A percentile compares a stretch with the other conserved stretches of the same genome.
phyloP scores from a whole-genome alignment of 2,329 filamentous ascomycete species.

The Botrytis cinerea region DNA sequence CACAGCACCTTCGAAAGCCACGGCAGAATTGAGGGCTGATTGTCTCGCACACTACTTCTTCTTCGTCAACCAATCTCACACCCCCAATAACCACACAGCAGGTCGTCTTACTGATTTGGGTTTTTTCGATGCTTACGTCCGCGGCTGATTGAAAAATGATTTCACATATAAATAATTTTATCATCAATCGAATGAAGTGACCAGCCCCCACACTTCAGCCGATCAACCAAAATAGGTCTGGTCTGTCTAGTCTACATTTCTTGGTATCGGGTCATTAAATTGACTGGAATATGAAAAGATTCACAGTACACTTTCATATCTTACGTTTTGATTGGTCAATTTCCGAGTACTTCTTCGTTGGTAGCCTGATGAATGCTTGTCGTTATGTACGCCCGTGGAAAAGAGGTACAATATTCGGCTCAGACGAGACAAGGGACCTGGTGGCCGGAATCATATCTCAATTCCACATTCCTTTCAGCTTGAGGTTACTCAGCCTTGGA shows the following conservation, averaged over 20 bases:
- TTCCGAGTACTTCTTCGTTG: conserved; percentile 11
- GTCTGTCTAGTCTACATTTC: background rate
- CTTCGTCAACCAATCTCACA: conserved; percentile 3
- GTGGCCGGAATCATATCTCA: conserved; percentile 15
- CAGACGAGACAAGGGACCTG: conserved; percentile 16
- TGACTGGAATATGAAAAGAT: background rate
- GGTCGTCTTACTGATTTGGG: conserved; percentile 10
- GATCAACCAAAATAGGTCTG: conserved; percentile 1
- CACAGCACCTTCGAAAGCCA: background rate
- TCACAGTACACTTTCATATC: background rate
- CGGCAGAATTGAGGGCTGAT: conserved; percentile 13
- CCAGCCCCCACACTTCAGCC: conserved; percentile 10
- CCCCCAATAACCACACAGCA: background rate
- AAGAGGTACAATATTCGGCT: conserved; percentile 8
- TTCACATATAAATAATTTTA: background rate
- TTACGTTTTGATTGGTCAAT: conserved; percentile 13
- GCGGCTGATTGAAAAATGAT: conserved; percentile 5
- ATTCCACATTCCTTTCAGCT: conserved; percentile 24
- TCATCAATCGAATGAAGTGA: background rate
- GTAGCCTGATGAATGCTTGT: conserved; percentile 21
- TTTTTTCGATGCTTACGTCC: background rate
- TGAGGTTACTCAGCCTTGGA: conserved; percentile 20
- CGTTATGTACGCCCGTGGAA: background rate
- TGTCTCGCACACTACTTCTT: conserved; percentile 2
- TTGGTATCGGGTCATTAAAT: conserved; percentile 6